Base-by-base conservation (phyloP, 352 stramenopile genomes). In the Globisporangium parvum region DNA sequence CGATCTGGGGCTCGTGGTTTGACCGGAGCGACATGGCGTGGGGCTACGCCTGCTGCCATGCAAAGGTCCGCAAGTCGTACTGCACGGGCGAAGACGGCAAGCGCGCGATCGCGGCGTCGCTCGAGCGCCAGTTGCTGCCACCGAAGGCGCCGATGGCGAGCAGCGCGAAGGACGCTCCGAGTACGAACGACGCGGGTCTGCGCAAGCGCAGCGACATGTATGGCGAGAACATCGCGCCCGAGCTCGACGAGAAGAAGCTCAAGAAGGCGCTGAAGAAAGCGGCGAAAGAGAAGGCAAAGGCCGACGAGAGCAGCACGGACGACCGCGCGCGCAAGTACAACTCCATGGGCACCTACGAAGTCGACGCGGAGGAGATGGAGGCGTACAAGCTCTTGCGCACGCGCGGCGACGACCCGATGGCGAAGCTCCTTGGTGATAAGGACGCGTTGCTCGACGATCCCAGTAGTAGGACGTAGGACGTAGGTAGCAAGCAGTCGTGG, bases 1-100 rank as follows among this genome's bases (percentile, higher is more conserved):
- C 73, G 18, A 89, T 99, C 12, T 99, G 96, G 96, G 97, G 97
- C 21, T 98, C 88, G 31, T 99, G 95, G 73, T 99, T 98, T 75
- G 96, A 99, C 67, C 81, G 81, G 9, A 77, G 77, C 14, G 90
- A 92, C 18, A 95, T 91, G 67, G 61, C 72, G n/a, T 99, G 97
- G 97, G 97, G 97, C 4, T 99, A 98, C 73, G 84, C 74, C 18
- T 98, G 97, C 70, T 98, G 97, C 71, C 96, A 99, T 68, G 98
- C 89, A 1, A 92, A 91, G 49, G 80, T 98, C 9, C 82, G 82
- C 61, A 98, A 96, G 57, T 97, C 89, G 0, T 99, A 98, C 62
- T 98, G 94, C 63, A 99, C 95, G 5, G 96, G 96, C 26, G 78
- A 87, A 20, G 94, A 94, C 56, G 96, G 96, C 44, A 96, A 96